Evolutionary conservation across 73 alveolate genomes (phyloP).

Genomic region (Paramecium caudatum): DNA sequence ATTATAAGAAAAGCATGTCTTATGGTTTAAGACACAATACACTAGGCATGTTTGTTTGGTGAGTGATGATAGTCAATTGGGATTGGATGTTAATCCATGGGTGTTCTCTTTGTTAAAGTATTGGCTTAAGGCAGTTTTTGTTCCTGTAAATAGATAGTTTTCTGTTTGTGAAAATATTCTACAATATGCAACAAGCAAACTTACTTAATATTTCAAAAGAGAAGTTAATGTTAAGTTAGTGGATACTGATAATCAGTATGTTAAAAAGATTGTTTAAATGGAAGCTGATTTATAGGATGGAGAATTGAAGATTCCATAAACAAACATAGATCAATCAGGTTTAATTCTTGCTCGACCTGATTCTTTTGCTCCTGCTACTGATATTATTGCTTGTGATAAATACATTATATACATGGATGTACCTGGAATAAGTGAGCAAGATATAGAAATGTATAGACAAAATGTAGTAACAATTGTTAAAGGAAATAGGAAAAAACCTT

Average conservation of each 20-base stretch:
- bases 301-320: conserved; percentile 34
- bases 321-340: conserved; percentile 42
- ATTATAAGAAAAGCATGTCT: conserved; percentile 55
- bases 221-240: conserved; percentile 30
- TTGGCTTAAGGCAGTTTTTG: conserved; percentile 70
- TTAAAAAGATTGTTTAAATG: conserved; percentile 12
- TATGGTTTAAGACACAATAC: conserved; percentile 69
- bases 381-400: conserved; percentile 63
- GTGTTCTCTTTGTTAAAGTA: conserved; percentile 33
- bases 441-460: conserved; percentile 47
- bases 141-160: conserved; percentile 49
- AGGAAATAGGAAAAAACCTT: conserved; percentile 57
- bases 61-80: conserved; percentile 30
- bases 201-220: conserved; percentile 36
- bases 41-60: conserved; percentile 75
- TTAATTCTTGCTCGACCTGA: conserved; percentile 69
- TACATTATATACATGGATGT: conserved; percentile 67
- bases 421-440: conserved; percentile 63
- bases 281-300: background rate
- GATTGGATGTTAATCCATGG: conserved; percentile 62
- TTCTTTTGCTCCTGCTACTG: conserved; percentile 70
- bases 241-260: background rate
- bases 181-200: conserved; percentile 24
- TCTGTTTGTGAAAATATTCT: conserved; percentile 45
- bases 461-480: conserved; percentile 58